Base-by-base conservation (phyloP, 2,329 filamentous ascomycete genomes). In the Sarocladiaceae sp. region DNA sequence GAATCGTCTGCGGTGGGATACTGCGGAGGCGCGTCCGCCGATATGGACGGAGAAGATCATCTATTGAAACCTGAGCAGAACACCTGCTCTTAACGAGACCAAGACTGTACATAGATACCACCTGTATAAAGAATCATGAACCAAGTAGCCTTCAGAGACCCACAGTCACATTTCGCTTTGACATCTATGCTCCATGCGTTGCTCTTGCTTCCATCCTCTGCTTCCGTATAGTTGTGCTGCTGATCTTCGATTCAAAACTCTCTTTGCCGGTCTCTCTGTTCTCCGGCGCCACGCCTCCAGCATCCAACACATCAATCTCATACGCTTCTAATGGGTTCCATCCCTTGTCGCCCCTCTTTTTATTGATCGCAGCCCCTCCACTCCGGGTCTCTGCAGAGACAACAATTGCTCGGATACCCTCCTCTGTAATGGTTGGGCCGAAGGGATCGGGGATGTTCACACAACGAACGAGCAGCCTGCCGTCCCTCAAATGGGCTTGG, bases 361-460 rank as follows among this genome's bases (percentile, higher is more conserved):
- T 79, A 64, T 99, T 99, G 58, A 99, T 90, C 0, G 88, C 88
- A 54, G 82, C 75, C 4, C 92, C 94, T 29, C 94, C 94, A 1
- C 84, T 78, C 50, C 89, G 80, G 15, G 94, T 97, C 73, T 99
- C 94, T 12, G 82, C 86, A 5, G 92, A 97, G 5, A 97, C 84
- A 3, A 96, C 86, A 52, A 99, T 76, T 1, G 86, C 89, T 40
- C 87, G 84, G 56, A 97, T 87, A 26, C 78, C 74, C 65, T 89
- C 80, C 53, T 93, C 85, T 0, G 89, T 90, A 55, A 96, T 88
- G 0, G 94, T 97, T 3, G 94, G 94, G 0, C 94, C 94, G 68
- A 87, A 97, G 0, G 88, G 80, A 65, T 99, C 92, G 60, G 87
- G 85, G 52, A 99, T 91, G 63, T 91, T 82, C 42, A 93, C 88